These are phyloP conservation scores for Barbarea vulgaris DNA, from an alignment of 345 rosid genomes.

Conservation along the genomic window DNA sequence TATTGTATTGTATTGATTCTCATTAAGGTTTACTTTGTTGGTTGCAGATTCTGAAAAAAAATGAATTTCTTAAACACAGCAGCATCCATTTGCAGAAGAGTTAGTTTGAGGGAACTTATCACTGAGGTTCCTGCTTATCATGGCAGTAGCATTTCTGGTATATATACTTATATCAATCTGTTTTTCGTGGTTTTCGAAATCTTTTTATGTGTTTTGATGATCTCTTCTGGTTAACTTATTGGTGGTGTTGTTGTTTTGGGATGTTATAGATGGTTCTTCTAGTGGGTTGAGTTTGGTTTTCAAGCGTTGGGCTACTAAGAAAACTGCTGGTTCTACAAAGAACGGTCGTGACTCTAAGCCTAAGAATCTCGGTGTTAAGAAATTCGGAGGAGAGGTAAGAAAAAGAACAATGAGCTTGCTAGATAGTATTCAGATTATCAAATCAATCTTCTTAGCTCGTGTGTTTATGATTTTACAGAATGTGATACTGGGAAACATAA, in stretches of 20 bases:
- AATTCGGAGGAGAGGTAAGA: constrained; percentile 87
- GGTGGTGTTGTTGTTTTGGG: neutral
- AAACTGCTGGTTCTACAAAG: constrained; percentile 83
- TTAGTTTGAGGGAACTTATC: constrained; percentile 52
- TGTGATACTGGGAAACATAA: constrained; percentile 87
- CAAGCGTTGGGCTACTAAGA: constrained; percentile 89
- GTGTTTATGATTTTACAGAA: constrained; percentile 48
- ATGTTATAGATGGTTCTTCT: constrained; percentile 52
- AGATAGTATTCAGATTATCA: neutral
- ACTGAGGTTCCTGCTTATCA: constrained; percentile 48
- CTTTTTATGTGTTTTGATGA: neutral
- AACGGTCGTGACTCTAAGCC: constrained; percentile 87
- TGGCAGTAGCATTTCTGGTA: constrained; percentile 50
- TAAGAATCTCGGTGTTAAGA: constrained; percentile 91
- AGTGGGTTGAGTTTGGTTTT: constrained; percentile 70
- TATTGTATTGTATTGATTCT: neutral
- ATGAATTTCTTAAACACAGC: constrained; percentile 43
- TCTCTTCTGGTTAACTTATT: neutral
- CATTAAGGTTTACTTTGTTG: neutral
- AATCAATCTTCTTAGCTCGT: neutral
- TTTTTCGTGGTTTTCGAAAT: neutral
- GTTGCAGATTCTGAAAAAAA: constrained; percentile 23
- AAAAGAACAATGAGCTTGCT: neutral
- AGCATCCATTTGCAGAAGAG: constrained; percentile 50
- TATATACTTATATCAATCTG: neutral